Conservation (phyloP, 2,329 filamentous ascomycete genomes). For the Penicillium sp. region DNA sequence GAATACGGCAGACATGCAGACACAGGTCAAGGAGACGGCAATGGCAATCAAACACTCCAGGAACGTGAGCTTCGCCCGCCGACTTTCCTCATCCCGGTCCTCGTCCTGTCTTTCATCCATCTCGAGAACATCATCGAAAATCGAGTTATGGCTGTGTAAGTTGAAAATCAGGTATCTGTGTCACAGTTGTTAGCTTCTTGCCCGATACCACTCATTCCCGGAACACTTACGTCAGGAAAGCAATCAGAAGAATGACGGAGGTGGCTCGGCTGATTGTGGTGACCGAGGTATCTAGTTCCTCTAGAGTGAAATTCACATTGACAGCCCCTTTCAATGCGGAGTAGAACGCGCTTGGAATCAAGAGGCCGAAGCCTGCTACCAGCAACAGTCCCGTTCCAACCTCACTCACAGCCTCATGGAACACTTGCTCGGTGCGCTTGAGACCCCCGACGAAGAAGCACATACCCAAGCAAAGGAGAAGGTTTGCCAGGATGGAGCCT, state of each 20-base stretch:
- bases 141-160: conserved; percentile 73
- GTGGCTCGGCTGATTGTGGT: conserved; percentile 72
- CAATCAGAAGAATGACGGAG: conserved; percentile 70
- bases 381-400: conserved; percentile 77
- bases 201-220: neutral
- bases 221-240: conserved; percentile 63
- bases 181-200: conserved; percentile 10
- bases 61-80: conserved; percentile 72
- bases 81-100: conserved; percentile 64
- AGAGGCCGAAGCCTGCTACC: conserved; percentile 67
- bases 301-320: conserved; percentile 34
- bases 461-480: conserved; percentile 76
- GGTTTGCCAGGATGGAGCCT: conserved; percentile 80
- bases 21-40: conserved; percentile 66
- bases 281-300: conserved; percentile 56
- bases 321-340: conserved; percentile 50
- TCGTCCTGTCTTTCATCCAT: conserved; percentile 70
- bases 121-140: conserved; percentile 75
- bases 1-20: conserved; percentile 73
- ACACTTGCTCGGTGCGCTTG: conserved; percentile 67
- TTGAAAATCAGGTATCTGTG: conserved; percentile 68
- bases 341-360: conserved; percentile 53
- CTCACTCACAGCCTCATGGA: conserved; percentile 77
- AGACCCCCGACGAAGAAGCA: conserved; percentile 82
- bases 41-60: conserved; percentile 73